Percentiles rank a stretch among this genome's conserved stretches.
These are phyloP conservation scores for Trichoderma lentiforme DNA, from an alignment of 2,329 filamentous ascomycete genomes.

Conservation along the genomic window DNA sequence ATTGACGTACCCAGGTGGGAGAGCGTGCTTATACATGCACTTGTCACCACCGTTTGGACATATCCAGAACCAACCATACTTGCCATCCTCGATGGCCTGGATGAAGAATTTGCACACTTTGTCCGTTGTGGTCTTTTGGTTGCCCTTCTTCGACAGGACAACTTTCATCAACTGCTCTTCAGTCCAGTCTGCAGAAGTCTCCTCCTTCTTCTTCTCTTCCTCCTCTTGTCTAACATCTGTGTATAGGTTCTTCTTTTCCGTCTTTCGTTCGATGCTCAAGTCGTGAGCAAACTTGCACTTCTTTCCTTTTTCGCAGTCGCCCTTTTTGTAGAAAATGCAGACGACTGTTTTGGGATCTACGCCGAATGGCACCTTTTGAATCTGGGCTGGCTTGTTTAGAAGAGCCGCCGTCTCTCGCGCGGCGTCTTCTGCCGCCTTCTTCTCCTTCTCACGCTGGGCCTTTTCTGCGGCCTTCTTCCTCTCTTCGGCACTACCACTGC, in stretches of 20 bases:
- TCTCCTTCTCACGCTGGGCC: conserved; percentile 73
- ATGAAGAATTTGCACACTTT: conserved; percentile 99
- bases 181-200: conserved; percentile 96
- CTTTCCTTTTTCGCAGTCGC: conserved; percentile 91
- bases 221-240: conserved; percentile 70
- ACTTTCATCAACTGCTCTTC: conserved; percentile 92
- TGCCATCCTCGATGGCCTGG: conserved; percentile 93
- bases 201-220: conserved; percentile 78
- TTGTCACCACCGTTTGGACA: conserved; percentile 96
- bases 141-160: conserved; percentile 93
- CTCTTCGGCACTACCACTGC: conserved; percentile 77
- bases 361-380: conserved; percentile 97
- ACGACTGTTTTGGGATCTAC: conserved; percentile 97
- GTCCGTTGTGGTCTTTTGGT: conserved; percentile 90
- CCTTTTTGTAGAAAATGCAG: conserved; percentile 96
- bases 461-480: conserved; percentile 74
- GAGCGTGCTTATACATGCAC: conserved; percentile 97
- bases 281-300: conserved; percentile 99
- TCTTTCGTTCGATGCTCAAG: conserved; percentile 81
- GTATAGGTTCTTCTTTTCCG: conserved; percentile 88
- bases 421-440: conserved; percentile 83
- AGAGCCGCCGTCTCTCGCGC: conserved; percentile 76
- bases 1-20: conserved; percentile 82
- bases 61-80: conserved; percentile 99
- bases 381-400: conserved; percentile 86